A percentile compares a stretch with the other conserved stretches of the same genome.
phyloP scores from a whole-genome alignment of 2,329 filamentous ascomycete species.

The Beauveria sp. region DNA sequence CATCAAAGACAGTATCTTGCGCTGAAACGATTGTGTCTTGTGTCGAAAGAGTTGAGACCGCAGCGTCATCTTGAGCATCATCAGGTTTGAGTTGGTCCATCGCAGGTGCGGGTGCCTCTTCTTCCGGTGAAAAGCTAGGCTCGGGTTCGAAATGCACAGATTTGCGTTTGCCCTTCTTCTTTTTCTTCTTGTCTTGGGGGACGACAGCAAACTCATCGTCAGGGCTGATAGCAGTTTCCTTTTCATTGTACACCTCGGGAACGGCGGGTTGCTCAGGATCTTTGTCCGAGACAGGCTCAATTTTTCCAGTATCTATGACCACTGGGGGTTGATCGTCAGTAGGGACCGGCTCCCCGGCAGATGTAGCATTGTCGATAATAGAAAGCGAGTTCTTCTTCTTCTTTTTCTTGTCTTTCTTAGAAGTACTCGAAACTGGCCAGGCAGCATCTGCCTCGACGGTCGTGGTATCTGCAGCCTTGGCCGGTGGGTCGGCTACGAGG shows the following conservation, averaged over 20 bases:
- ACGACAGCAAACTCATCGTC: conserved; percentile 6
- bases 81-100: not conserved
- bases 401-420: conserved; percentile 23
- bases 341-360: not conserved
- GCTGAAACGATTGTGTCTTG: conserved; percentile 25
- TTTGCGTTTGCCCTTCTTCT: conserved; percentile 17
- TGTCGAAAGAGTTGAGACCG: conserved; percentile 14
- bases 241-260: not conserved
- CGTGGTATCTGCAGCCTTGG: not conserved
- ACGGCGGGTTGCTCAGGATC: not conserved
- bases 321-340: not conserved
- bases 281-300: not conserved
- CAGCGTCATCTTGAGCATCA: conserved; percentile 1
- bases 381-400: conserved; percentile 17
- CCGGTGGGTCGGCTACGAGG: not conserved
- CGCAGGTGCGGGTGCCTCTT: not conserved
- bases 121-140: not conserved
- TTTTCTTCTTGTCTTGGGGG: conserved; percentile 13
- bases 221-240: not conserved
- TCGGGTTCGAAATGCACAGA: conserved; percentile 16
- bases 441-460: conserved; percentile 6
- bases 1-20: conserved; percentile 20
- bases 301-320: not conserved
- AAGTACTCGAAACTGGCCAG: not conserved
- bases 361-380: conserved; percentile 7